Base-by-base conservation (phyloP, 1,284 basidiomycete species). In the Pulveroboletus sp. region DNA sequence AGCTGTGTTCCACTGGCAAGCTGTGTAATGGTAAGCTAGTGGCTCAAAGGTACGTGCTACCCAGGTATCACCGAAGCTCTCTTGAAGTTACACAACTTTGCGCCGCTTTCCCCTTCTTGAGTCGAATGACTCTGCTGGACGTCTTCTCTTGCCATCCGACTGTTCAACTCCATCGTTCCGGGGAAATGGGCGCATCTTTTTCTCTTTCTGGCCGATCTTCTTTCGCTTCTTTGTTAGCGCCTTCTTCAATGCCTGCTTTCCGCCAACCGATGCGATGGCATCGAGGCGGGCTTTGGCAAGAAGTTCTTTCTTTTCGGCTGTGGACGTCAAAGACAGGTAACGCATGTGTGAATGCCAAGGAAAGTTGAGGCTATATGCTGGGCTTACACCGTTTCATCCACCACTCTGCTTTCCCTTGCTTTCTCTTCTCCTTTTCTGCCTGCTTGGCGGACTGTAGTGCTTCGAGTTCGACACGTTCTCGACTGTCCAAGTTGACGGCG, bases 121-220 rank as follows among this genome's bases (percentile, higher is more conserved):
- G 24, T 65, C 62, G 12, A 52, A 36, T 15, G 58, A 33, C 5
- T 44, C 54, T 43, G 45, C 49, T 9, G 60, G 58, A 43, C 64
- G 63, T 43, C 57, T 56, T 48, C 39, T 60, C 47, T 64, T 65
- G 43, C 55, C 57, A 29, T 50, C 49, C n/a, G 57, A 39, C 39
- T 33, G 3, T 46, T 57, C 57, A 11, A 9, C 26, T 10, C 46
- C 57, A 39, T 57, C 54, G 24, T 29, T 72, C 57, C 71, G 76
- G 14, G 79, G 73, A 70, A 86, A 87, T 12, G 94, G 94, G 58
- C 91, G 77, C 53, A 81, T 86, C 70, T 85, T 91, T 75, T 95
- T 96, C 79, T 97, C 95, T 75, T 92, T 95, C 72, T 93, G 91
- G 31, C 82, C 82, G 24, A 89, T 78, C 78, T 96, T 96, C 74